Evolutionary conservation across 768 basidiomycete species (phyloP).

Genomic region (Termitomyces sp.): DNA sequence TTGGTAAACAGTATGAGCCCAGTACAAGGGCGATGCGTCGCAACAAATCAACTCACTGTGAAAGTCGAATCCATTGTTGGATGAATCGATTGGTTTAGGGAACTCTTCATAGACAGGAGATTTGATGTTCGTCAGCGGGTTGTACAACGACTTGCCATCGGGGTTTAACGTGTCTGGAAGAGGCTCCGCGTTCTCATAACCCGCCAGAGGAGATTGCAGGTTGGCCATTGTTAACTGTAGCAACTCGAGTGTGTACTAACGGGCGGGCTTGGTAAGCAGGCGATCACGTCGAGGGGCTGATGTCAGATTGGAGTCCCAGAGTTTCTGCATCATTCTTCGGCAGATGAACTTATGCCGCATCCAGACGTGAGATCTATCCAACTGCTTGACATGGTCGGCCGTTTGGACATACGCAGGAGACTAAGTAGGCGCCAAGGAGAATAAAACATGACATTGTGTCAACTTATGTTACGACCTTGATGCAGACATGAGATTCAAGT

Average conservation of each 20-base stretch:
- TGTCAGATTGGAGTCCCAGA: not conserved
- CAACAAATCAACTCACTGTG: constrained; percentile 45
- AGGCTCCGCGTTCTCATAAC: constrained; percentile 35
- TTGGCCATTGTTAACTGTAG: constrained; percentile 8
- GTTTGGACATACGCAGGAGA: too few species aligned
- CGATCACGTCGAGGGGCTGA: not conserved
- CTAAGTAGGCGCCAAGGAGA: not conserved
- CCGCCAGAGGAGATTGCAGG: constrained; percentile 31
- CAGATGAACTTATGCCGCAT: not conserved
- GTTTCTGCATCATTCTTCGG: not conserved
- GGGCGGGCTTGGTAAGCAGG: not conserved
- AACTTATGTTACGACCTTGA: too few species aligned
- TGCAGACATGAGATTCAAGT: too few species aligned
- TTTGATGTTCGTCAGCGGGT: constrained; percentile 35
- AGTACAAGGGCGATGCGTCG: not conserved
- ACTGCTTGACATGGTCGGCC: not conserved
- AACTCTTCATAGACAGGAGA: constrained; percentile 55
- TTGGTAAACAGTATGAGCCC: constrained; percentile 17
- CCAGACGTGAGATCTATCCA: not conserved
- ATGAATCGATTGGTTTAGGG: constrained; percentile 47
- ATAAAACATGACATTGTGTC: too few species aligned
- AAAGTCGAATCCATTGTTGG: constrained; percentile 68
- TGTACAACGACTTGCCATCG: constrained; percentile 56
- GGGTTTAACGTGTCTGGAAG: constrained; percentile 43
- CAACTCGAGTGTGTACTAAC: not conserved